Base-by-base conservation (phyloP, 2,329 filamentous ascomycete genomes). In the Aspergillus tanneri region DNA sequence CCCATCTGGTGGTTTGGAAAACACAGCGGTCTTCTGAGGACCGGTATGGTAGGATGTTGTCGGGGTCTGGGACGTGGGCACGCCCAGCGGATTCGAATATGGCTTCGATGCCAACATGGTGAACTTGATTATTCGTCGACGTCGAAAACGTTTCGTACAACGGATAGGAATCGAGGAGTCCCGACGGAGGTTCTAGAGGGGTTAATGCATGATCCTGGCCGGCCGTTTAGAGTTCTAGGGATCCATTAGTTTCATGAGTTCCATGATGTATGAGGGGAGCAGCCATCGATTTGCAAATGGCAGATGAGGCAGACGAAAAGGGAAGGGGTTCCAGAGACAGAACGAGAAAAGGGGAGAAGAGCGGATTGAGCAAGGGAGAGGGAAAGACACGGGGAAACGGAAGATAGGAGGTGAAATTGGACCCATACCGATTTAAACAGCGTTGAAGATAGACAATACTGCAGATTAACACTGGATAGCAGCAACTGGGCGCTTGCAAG, bases 51-150 rank as follows among this genome's bases (percentile, higher is more conserved):
- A 67, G 32, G 65, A 58, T 2, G 63, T 60, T n/a, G 62, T 54
- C 22, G 68, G 59, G n/a, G 64, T 60, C 49, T 70, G 68, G 36
- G 64, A 63, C n/a, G 64, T 47, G 14, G 65, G 57, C 35, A 59
- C 56, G 37, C 64, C 62, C 53, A 71, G 43, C 9, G 63, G 58
- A 18, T 61, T 57, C 16, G 65, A 55, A 53, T 72, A 74, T 35
- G 65, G 49, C 52, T 75, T 73, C n/a, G 71, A 70, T 37, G 71
- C 69, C 48, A 75, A 53, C 72, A 74, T 74, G 30, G 42, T 53
- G 14, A 12, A 11, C 16, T 34, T 34, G 14, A 3, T 10, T 34
- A n/a, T 34, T 18, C 6, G 7, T 34, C 14, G 14, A 34, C 30
- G 30, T 16, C 30, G 30, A 10, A 9, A 18, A 10, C 10, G 34